phyloP scores from a whole-genome alignment of 1,139 yeast species.

The Yamadazyma trypodendri region DNA sequence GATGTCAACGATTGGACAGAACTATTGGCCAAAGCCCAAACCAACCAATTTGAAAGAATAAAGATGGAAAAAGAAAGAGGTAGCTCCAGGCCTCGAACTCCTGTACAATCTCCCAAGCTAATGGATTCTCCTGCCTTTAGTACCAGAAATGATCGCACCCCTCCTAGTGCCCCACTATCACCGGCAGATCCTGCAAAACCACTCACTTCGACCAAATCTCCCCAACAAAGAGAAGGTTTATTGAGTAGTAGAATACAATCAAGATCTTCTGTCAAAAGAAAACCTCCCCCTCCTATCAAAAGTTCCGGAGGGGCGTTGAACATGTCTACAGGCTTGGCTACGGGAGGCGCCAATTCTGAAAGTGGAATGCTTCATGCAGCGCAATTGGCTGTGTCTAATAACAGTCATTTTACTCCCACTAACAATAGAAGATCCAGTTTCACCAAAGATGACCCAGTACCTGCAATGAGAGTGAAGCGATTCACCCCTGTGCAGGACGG shows the following conservation, averaged over 20 bases:
- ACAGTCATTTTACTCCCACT: conserved; percentile 22
- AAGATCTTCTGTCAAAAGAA: conserved; percentile 23
- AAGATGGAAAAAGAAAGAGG: conserved; percentile 8
- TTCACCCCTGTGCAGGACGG: conserved; percentile 4
- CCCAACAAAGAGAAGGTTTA: conserved; percentile 12
- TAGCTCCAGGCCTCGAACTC: conserved; percentile 4
- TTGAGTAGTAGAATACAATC: conserved; percentile 12
- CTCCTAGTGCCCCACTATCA: not conserved
- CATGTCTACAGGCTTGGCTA: conserved; percentile 37
- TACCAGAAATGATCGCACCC: not conserved
- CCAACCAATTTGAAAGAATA: conserved; percentile 47
- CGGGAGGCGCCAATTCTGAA: conserved; percentile 14
- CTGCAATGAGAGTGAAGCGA: conserved; percentile 6
- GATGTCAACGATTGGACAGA: conserved; percentile 60
- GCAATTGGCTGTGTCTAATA: conserved; percentile 44
- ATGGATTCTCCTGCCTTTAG: conserved; percentile 24
- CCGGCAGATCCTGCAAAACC: not conserved
- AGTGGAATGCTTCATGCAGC: conserved; percentile 43
- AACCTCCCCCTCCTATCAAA: conserved; percentile 40
- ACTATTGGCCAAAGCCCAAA: conserved; percentile 48
- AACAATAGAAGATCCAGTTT: conserved; percentile 37
- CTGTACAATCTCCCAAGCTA: conserved; percentile 22
- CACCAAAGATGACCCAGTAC: conserved; percentile 27
- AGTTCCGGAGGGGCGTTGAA: conserved; percentile 20
- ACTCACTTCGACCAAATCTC: not conserved